A percentile compares a stretch with the other conserved stretches of the same genome.
phyloP scores from a whole-genome alignment of 805 yeast species.

The Yarrowia alimentaria region DNA sequence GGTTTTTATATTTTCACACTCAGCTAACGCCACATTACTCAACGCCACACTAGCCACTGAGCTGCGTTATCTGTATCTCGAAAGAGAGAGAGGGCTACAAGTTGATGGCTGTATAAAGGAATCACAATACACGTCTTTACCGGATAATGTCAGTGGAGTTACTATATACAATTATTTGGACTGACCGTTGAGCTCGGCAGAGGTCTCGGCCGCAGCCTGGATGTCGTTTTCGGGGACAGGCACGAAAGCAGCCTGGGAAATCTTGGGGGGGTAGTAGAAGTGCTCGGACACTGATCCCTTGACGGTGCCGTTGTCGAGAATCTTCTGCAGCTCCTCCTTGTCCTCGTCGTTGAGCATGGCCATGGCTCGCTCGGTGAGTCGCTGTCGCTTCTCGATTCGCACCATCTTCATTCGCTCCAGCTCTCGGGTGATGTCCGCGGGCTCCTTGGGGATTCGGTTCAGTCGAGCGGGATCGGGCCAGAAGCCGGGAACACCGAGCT shows the following conservation, averaged over 20 bases:
- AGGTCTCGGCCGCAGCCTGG: slow-evolving; percentile 17
- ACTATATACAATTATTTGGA: slow-evolving; percentile 27
- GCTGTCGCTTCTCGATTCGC: slow-evolving; percentile 66
- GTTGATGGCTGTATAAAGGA: too few species aligned
- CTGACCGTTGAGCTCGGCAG: slow-evolving; percentile 15
- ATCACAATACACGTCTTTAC: too few species aligned
- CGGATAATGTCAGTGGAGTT: slow-evolving; percentile 14
- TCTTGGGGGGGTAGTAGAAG: slow-evolving; percentile 25
- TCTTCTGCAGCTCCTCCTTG: slow-evolving; percentile 26
- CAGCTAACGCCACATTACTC: too few species aligned
- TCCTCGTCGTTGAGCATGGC: slow-evolving; percentile 49
- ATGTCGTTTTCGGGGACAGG: slow-evolving; percentile 4
- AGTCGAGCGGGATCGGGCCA: slow-evolving; percentile 96
- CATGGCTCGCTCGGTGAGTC: slow-evolving; percentile 67
- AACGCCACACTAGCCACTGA: slow-evolving; percentile 27
- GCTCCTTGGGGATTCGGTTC: slow-evolving; percentile 89
- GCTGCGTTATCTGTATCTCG: slow-evolving; percentile 28
- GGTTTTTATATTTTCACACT: not conserved
- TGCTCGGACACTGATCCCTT: slow-evolving; percentile 26
- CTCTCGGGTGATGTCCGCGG: slow-evolving; percentile 87
- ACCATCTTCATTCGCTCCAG: slow-evolving; percentile 81
- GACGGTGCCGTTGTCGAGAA: slow-evolving; percentile 19
- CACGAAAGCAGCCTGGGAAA: not conserved
- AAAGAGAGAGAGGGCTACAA: too few species aligned
- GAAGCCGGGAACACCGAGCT: slow-evolving; percentile 87